Evolutionary conservation across 2,329 filamentous ascomycete genomes (phyloP), one percentile per base, ranked within the genome.

Genomic region (Coniochaeta prunicola): DNA sequence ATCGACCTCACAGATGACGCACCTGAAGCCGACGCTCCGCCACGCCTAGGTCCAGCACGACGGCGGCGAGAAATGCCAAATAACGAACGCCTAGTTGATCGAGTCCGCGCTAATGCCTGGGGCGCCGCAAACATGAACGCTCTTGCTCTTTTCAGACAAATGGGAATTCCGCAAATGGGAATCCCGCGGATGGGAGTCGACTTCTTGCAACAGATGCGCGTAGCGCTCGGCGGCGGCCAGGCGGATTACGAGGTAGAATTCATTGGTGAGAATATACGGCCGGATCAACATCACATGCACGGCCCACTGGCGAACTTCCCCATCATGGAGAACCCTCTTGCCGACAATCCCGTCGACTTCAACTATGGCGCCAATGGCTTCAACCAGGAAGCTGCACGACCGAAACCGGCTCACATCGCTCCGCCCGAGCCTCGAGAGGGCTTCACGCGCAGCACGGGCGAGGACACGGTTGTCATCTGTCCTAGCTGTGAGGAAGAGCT

Each of bases 401-500:
- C 21, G 80, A 78, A 65, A 78, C 77, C n/a, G 64, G 71, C 15
- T 65, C 83, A 93, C 70, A 82, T 87, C 48, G 78, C 87, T 0
- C 87, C 89, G 0, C 77, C 80, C n/a, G 75, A 85, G 0, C 78
- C 90, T 0, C 80, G 82, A 6, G 76, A 84, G n/a, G 93, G 92
- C 0, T 97, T 94, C 67, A 96, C 90, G 1, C 81, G 92, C 60
- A 85, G 85, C 55, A 89, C 90, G 0, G 82, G 77, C 40, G 87
- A 91, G 36, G 85, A 91, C 17, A 82, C 89, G 38, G 78, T 89
- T 0, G 80, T 93, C 2, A 80, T 96, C 1, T 99, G 94, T 70
- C 90, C 93, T 0, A 90, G 90, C 60, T 99, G 94, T 66, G 87
- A 89, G 19, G 82, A 90, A 60, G 93, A 97, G 73, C 76, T 99